Evolutionary conservation across 495 filamentous ascomycete genomes (phyloP).

Genomic region (Lepidopterella palustris): DNA sequence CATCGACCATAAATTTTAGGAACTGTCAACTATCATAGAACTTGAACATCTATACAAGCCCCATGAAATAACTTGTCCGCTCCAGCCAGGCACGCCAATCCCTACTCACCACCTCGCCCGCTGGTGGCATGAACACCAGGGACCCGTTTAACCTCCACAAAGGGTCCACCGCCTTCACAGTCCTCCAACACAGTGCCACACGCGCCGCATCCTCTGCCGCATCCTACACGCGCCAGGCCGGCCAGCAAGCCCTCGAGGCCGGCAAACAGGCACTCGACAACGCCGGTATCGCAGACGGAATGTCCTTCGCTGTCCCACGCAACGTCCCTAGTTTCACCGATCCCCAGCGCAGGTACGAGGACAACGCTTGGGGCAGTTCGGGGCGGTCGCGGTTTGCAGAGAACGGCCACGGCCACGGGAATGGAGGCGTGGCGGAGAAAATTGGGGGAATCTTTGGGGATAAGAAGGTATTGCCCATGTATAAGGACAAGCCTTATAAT

Average conservation of each 20-base stretch:
- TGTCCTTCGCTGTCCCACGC: conserved; percentile 61
- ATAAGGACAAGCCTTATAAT: conserved; percentile 94
- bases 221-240: conserved; percentile 37
- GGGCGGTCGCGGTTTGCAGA: conserved; percentile 41
- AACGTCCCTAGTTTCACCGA: conserved; percentile 66
- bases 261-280: conserved; percentile 34
- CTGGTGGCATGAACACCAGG: conserved; percentile 32
- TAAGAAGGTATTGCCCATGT: conserved; percentile 73
- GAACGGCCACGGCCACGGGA: conserved; percentile 39
- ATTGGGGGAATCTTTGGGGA: conserved; percentile 49
- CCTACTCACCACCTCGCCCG: background rate
- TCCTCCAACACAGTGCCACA: conserved; percentile 10
- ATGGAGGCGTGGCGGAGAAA: conserved; percentile 39
- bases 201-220: conserved; percentile 26
- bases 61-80: background rate
- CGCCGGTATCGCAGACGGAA: conserved; percentile 32
- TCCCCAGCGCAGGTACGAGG: conserved; percentile 61
- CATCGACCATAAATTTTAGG: background rate
- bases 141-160: conserved; percentile 35
- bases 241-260: conserved; percentile 40
- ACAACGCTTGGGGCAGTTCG: conserved; percentile 47
- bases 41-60: no score
- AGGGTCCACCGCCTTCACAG: conserved; percentile 10
- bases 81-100: background rate
- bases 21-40: background rate